Evolutionary conservation across 2,329 filamentous ascomycete genomes (phyloP).

Genomic region (Beauveria varroae): DNA sequence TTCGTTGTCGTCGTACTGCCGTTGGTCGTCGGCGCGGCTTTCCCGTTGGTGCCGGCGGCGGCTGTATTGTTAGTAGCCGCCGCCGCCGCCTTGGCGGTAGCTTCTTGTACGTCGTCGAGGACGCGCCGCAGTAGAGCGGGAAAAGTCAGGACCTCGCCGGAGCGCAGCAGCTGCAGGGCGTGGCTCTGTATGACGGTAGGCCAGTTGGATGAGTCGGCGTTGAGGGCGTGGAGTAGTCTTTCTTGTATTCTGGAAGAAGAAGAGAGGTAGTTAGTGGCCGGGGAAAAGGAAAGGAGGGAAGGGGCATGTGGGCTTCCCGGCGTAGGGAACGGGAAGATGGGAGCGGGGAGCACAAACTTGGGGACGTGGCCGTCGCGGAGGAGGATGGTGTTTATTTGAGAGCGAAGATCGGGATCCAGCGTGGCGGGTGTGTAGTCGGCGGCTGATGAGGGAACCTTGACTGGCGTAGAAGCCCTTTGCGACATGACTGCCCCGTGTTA

Average conservation of each 20-base stretch:
- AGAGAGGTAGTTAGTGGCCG: neutral
- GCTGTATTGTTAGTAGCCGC: neutral
- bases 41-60: slow-evolving; percentile 20
- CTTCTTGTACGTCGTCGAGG: slow-evolving; percentile 53
- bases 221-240: slow-evolving; percentile 52
- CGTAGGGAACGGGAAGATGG: neutral
- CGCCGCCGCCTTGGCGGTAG: slow-evolving; percentile 24
- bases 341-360: slow-evolving; percentile 35
- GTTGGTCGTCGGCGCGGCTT: slow-evolving; percentile 14
- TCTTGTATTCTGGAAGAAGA: slow-evolving; percentile 51
- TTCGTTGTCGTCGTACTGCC: slow-evolving; percentile 13
- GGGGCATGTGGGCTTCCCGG: neutral
- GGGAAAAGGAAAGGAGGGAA: neutral
- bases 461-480: slow-evolving; percentile 44
- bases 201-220: slow-evolving; percentile 55
- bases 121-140: slow-evolving; percentile 53
- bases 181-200: slow-evolving; percentile 52
- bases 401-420: slow-evolving; percentile 53
- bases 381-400: slow-evolving; percentile 53
- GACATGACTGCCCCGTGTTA: slow-evolving; percentile 27
- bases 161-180: slow-evolving; percentile 52
- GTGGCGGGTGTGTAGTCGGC: slow-evolving; percentile 53
- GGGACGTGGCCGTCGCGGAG: slow-evolving; percentile 51
- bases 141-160: slow-evolving; percentile 52
- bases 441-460: slow-evolving; percentile 54